A percentile compares a stretch with the other conserved stretches of the same genome.
Evolutionary conservation across 2,329 filamentous ascomycete species (phyloP).

Genomic region (Berkeleyomyces rouxiae): DNA sequence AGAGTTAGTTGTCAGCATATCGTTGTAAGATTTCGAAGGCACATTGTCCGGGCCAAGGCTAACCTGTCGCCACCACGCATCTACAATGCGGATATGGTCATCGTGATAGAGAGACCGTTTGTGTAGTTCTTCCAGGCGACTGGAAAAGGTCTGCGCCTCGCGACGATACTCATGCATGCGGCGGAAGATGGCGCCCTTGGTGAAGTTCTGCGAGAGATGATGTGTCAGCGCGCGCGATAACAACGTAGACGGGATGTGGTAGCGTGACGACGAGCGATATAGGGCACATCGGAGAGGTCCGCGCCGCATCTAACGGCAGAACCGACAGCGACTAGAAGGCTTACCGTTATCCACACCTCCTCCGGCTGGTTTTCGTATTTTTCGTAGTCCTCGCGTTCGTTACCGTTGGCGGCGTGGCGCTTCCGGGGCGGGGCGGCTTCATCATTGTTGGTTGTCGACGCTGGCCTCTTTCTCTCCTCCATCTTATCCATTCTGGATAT

Average conservation of each 20-base stretch:
- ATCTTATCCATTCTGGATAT: constrained; percentile 55
- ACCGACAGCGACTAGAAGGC: constrained; percentile 20
- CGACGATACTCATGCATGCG: constrained; percentile 98
- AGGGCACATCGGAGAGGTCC: not conserved
- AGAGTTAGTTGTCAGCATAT: not conserved
- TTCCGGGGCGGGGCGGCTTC: constrained; percentile 81
- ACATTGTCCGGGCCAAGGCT: constrained; percentile 18
- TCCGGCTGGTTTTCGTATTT: constrained; percentile 40
- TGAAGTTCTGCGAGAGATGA: constrained; percentile 47
- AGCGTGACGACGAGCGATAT: not conserved
- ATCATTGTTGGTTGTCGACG: constrained; percentile 48
- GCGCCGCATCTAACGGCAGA: constrained; percentile 2
- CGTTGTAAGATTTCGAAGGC: not conserved
- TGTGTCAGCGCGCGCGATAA: constrained; percentile 19
- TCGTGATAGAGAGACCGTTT: constrained; percentile 71
- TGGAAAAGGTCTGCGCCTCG: constrained; percentile 67
- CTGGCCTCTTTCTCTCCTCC: constrained; percentile 98
- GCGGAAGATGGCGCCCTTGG: constrained; percentile 91
- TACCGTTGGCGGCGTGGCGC: constrained; percentile 78
- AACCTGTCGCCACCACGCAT: constrained; percentile 91
- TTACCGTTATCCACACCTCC: constrained; percentile 48
- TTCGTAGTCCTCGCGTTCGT: constrained; percentile 36
- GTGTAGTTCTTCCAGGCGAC: constrained; percentile 62
- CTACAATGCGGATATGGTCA: constrained; percentile 78
- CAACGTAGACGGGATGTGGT: not conserved